Percentiles rank a stretch among this genome's conserved stretches.
These are phyloP conservation scores for Neodidymelliopsis sp. DNA, from an alignment of 2,329 filamentous ascomycete species.

Conservation along the genomic window DNA sequence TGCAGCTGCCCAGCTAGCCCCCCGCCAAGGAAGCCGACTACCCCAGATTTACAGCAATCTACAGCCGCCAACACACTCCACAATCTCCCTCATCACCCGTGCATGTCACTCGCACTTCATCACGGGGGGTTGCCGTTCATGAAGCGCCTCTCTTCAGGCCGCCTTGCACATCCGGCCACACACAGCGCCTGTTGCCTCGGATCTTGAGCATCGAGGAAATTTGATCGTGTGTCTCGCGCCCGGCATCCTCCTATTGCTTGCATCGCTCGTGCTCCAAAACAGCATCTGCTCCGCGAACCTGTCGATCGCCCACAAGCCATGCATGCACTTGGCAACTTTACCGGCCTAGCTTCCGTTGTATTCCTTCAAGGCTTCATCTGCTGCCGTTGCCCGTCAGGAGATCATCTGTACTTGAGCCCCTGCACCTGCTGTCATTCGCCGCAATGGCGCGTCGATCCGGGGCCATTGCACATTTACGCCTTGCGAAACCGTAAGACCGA, in stretches of 20 bases:
- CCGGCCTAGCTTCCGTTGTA: slow-evolving; percentile 14
- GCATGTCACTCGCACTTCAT: slow-evolving; percentile 14
- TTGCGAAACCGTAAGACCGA: slow-evolving; percentile 13
- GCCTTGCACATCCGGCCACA: neutral
- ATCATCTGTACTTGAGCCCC: neutral
- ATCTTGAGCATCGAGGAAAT: neutral
- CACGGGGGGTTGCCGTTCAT: neutral
- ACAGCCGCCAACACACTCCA: slow-evolving; percentile 7
- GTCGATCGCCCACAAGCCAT: slow-evolving; percentile 11
- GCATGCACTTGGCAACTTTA: slow-evolving; percentile 11
- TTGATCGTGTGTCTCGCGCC: no score
- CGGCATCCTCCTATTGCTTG: slow-evolving; percentile 3
- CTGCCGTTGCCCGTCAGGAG: slow-evolving; percentile 4
- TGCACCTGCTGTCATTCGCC: slow-evolving; percentile 4
- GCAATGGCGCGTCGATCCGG: slow-evolving; percentile 11
- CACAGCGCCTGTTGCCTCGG: neutral
- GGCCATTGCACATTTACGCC: slow-evolving; percentile 10
- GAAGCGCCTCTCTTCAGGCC: neutral
- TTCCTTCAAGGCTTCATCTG: slow-evolving; percentile 24
- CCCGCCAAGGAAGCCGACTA: slow-evolving; percentile 1
- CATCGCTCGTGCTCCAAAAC: slow-evolving; percentile 3
- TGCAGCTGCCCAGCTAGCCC: neutral
- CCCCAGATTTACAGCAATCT: slow-evolving; percentile 14
- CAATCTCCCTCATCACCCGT: slow-evolving; percentile 2
- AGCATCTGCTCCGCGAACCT: slow-evolving; percentile 17